Conservation (phyloP, 352 stramenopile genomes). For the Phytophthora macrochlamydospora region DNA sequence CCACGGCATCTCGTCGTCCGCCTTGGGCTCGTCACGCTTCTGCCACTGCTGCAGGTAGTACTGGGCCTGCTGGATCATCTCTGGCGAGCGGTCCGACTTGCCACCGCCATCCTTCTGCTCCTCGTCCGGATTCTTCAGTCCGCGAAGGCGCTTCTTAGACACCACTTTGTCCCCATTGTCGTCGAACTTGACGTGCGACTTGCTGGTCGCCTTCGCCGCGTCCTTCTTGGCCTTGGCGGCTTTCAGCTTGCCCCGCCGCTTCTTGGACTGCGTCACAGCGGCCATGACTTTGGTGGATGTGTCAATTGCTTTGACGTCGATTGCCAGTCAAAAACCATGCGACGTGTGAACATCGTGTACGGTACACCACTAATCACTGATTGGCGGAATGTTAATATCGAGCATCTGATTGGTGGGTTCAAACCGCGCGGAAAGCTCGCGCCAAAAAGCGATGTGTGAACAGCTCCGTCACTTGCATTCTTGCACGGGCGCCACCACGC, state of each 20-base stretch:
- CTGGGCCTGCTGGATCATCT: constrained; percentile 81
- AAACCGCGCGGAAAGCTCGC: constrained; percentile 18
- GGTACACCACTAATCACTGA: constrained; percentile 14
- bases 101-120: constrained; percentile 52
- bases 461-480: constrained; percentile 36
- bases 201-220: constrained; percentile 11
- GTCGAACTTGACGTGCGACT: constrained; percentile 70
- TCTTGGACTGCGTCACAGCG: constrained; percentile 72
- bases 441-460: constrained; percentile 35
- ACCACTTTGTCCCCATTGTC: constrained; percentile 63
- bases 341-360: constrained; percentile 21
- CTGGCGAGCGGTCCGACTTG: constrained; percentile 74
- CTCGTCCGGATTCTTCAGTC: constrained; percentile 24
- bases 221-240: constrained; percentile 28
- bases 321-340: constrained; percentile 35
- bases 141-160: constrained; percentile 53
- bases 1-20: constrained; percentile 66
- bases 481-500: constrained; percentile 16
- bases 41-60: constrained; percentile 87
- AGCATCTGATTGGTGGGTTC: constrained; percentile 42
- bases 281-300: constrained; percentile 31
- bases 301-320: constrained; percentile 1
- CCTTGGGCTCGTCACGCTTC: constrained; percentile 51
- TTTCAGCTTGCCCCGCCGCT: constrained; percentile 80
- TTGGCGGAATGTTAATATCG: constrained; percentile 40